Base-by-base conservation (phyloP, 495 filamentous ascomycete genomes). In the Emericellopsis terricola region DNA sequence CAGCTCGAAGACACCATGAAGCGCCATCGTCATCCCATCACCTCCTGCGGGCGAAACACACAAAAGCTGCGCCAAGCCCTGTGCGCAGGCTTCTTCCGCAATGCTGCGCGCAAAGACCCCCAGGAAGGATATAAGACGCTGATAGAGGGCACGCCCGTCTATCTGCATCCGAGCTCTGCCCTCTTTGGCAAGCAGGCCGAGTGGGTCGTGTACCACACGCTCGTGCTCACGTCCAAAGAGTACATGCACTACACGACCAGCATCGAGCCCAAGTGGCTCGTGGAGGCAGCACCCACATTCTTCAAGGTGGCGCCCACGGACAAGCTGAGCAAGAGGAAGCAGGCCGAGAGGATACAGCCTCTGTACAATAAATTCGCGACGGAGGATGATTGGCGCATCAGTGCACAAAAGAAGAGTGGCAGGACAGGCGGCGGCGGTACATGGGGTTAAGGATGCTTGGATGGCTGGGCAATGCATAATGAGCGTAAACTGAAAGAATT, bases 41-140 rank as follows among this genome's bases (percentile, higher is more conserved):
- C 83, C 38, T 80, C 73, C 7, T 97, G 87, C 43, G 87, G 87
- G 2, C 66, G 82, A 17, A 75, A 92, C 48, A 93, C 84, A 0
- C 69, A 75, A 45, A 78, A 78, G 49, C 84, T 94, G 2, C 74
- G 89, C n/a, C 81, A 89, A 50, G 81, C 89, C 0, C 65, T 97
- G 5, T 96, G 89, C 55, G 71, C 73, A 0, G 89, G 89, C 9
- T 94, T 93, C 67, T 97, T 97, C 71, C 71, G 87, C 29, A 94
- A 96, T 48, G 73, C 81, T 1, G 87, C 87, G 1, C 73, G 89
- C 39, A 97, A 96, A 52, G 89, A 96, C 46, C 89, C 89, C 1
- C 76, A 84, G 41, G 86, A 94, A 51, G 89, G 87, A 17, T 97
- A 93, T 61, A 94, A 92, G 59, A 97, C 89, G 3, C 64, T 97